Evolutionary conservation across 2,329 filamentous ascomycete species (phyloP).

Genomic region (Hypomyces rosellus): DNA sequence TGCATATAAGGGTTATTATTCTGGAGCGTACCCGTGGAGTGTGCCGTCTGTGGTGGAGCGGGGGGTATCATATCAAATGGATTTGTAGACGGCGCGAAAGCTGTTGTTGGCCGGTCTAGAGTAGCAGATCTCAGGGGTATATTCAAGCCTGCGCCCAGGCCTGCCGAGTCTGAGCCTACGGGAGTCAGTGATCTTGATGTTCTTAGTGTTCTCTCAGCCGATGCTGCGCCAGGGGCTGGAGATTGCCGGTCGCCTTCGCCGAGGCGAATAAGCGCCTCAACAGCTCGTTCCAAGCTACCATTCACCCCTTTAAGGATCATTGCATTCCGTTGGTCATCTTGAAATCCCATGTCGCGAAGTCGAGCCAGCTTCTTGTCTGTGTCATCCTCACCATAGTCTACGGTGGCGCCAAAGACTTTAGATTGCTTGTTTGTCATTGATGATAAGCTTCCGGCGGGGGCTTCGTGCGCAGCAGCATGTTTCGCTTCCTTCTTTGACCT

Average conservation of each 20-base stretch:
- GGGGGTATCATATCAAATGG: conserved; percentile 58
- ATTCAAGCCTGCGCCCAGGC: conserved; percentile 27
- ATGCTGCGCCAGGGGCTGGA: conserved; percentile 29
- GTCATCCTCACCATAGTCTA: conserved; percentile 51
- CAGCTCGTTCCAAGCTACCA: conserved; percentile 77
- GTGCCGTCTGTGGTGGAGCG: conserved; percentile 54
- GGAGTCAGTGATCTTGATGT: conserved; percentile 50
- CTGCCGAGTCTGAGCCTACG: conserved; percentile 32
- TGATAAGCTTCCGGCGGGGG: conserved; percentile 27
- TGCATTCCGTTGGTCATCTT: conserved; percentile 72
- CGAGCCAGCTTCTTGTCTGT: conserved; percentile 70
- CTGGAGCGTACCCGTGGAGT: conserved; percentile 57
- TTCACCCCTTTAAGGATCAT: conserved; percentile 75
- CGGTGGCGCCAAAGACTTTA: conserved; percentile 61
- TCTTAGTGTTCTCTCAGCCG: conserved; percentile 43
- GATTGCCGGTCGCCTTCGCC: conserved; percentile 59
- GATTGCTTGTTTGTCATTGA: conserved; percentile 57
- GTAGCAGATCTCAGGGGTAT: conserved; percentile 22
- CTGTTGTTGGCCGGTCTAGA: conserved; percentile 32
- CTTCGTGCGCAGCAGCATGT: conserved; percentile 18
- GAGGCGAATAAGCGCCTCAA: conserved; percentile 77
- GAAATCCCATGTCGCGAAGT: conserved; percentile 87
- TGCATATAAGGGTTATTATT: conserved; percentile 50
- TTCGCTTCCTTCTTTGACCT: conserved; percentile 51
- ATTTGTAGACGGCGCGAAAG: conserved; percentile 51